Evolutionary conservation across 2,329 filamentous ascomycete species (phyloP).

Genomic region (Alternaria arborescens): DNA sequence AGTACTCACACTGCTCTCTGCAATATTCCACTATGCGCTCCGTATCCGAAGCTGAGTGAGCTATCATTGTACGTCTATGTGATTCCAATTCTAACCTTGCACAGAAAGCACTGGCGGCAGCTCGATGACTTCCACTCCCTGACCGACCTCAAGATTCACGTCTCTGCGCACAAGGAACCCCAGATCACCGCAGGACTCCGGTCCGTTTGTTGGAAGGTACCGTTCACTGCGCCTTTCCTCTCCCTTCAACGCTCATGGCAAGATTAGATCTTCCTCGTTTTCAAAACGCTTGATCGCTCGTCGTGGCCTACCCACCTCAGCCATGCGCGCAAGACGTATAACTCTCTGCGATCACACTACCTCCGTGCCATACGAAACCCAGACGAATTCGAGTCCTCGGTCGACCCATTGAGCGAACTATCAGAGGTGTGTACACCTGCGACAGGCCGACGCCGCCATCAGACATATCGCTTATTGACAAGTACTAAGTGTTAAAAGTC

Average conservation of each 20-base stretch:
- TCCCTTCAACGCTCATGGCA: conserved; percentile 4
- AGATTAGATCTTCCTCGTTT: conserved; percentile 78
- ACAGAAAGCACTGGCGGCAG: conserved; percentile 48
- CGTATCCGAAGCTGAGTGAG: conserved; percentile 46
- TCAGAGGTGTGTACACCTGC: conserved; percentile 61
- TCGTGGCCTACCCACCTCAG: conserved; percentile 74
- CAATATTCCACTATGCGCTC: conserved; percentile 39
- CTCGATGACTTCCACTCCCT: conserved; percentile 49
- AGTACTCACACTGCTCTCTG: conserved; percentile 15
- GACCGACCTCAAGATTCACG: conserved; percentile 49
- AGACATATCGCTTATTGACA: conserved; percentile 51
- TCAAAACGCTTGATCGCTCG: conserved; percentile 69
- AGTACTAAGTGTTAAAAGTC: conserved; percentile 70
- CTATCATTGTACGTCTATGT: neutral
- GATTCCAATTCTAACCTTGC: conserved; percentile 21
- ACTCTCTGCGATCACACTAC: conserved; percentile 75
- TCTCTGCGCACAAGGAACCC: conserved; percentile 47
- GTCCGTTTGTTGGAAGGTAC: conserved; percentile 91
- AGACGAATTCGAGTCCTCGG: conserved; percentile 75
- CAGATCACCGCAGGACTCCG: conserved; percentile 71
- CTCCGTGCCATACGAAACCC: conserved; percentile 85
- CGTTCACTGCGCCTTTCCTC: neutral
- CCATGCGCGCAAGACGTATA: conserved; percentile 77
- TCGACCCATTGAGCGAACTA: conserved; percentile 89
- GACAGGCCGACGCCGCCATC: conserved; percentile 23